Conservation (phyloP, 2,329 filamentous ascomycete species). For the Trichoderma harzianum region DNA sequence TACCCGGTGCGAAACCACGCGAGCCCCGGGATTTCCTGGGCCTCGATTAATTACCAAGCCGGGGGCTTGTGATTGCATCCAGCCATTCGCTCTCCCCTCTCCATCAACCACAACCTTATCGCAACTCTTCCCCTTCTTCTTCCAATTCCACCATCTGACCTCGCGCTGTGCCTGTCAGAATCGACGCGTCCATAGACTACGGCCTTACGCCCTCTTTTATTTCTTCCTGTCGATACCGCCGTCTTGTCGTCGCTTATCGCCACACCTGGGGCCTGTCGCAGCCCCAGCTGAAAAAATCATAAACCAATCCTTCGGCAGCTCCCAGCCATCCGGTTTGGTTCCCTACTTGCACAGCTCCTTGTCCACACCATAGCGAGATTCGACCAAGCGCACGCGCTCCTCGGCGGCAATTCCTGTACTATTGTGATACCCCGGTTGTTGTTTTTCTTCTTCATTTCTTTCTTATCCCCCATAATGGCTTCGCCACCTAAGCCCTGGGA, state of each 20-base stretch:
- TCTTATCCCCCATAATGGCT: conserved; percentile 43
- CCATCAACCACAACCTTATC: background rate
- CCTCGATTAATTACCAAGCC: conserved; percentile 12
- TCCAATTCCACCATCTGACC: background rate
- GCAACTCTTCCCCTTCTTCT: background rate
- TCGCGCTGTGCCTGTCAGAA: background rate
- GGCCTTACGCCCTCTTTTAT: background rate
- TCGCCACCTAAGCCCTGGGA: conserved; percentile 99
- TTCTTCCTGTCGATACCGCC: background rate
- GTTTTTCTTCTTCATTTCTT: background rate
- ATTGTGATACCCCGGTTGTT: conserved; percentile 7
- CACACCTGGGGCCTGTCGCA: conserved; percentile 2
- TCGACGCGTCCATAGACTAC: background rate
- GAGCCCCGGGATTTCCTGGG: conserved; percentile 10
- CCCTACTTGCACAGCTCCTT: background rate
- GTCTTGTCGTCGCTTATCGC: conserved; percentile 1
- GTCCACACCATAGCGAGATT: background rate
- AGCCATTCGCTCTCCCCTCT: conserved; percentile 4
- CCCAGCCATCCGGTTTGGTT: background rate
- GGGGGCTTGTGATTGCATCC: conserved; percentile 15
- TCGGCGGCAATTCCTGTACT: background rate
- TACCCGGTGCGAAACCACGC: conserved; percentile 13
- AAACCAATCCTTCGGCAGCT: background rate
- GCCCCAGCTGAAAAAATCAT: conserved; percentile 8
- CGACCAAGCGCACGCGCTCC: background rate